These are phyloP conservation scores for Camelina laxa DNA, from an alignment of 345 rosid species.

Conservation along the genomic window DNA sequence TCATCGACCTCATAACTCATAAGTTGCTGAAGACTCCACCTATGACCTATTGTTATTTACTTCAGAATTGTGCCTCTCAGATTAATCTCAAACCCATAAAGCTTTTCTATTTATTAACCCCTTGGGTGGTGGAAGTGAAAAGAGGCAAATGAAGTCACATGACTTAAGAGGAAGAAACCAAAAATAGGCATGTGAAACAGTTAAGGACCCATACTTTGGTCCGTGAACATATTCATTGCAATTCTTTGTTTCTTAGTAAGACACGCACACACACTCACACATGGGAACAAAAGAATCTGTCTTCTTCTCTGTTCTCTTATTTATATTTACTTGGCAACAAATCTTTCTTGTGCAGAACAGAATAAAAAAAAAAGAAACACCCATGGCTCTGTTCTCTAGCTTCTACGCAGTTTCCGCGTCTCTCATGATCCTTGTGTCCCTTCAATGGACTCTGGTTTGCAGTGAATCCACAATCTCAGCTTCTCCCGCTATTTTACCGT, in stretches of 20 bases:
- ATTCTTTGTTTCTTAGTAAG: conserved; percentile 41
- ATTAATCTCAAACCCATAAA: background rate
- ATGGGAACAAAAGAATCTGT: conserved; percentile 36
- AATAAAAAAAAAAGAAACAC: conserved; percentile 26
- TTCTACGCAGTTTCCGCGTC: conserved; percentile 36
- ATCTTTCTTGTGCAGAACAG: conserved; percentile 42
- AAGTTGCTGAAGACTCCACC: conserved; percentile 8
- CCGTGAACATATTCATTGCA: conserved; percentile 45
- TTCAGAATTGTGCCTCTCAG: background rate
- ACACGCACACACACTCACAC: conserved; percentile 42
- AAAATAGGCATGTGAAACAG: conserved; percentile 42
- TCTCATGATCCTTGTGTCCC: conserved; percentile 39
- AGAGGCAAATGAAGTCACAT: conserved; percentile 45
- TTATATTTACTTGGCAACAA: conserved; percentile 28
- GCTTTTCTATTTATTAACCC: conserved; percentile 3
- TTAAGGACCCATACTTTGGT: conserved; percentile 38
- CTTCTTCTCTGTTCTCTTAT: conserved; percentile 43
- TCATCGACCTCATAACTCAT: background rate
- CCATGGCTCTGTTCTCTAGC: conserved; percentile 49
- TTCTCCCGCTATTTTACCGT: conserved; percentile 65
- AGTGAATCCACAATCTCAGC: conserved; percentile 54
- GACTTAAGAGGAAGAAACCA: conserved; percentile 35
- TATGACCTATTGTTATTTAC: conserved; percentile 9
- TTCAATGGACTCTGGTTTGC: conserved; percentile 31
- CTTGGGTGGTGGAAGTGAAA: conserved; percentile 31